These are phyloP conservation scores for Trapa bicornis DNA, from an alignment of 345 rosid species.

Conservation along the genomic window DNA sequence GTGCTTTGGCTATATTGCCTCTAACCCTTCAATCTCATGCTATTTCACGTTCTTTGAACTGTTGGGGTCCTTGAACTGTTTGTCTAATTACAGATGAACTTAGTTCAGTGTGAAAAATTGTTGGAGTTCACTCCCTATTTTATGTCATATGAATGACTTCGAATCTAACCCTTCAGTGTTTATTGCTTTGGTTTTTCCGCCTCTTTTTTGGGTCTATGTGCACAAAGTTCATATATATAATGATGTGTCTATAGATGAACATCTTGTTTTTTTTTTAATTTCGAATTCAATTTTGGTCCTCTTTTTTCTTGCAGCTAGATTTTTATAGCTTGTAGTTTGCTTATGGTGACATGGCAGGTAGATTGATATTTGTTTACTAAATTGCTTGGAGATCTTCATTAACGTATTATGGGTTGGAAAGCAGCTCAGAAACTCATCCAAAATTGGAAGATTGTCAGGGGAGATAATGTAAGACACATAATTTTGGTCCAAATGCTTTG, in stretches of 20 bases:
- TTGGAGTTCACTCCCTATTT: background rate
- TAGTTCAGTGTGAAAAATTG: background rate
- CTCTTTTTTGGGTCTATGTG: too few species aligned
- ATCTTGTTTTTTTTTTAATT: too few species aligned
- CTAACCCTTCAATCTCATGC: background rate
- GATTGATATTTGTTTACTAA: background rate
- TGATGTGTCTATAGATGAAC: too few species aligned
- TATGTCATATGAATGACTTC: background rate
- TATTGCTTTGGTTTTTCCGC: background rate
- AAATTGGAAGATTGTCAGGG: conserved; percentile 93
- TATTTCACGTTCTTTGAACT: background rate
- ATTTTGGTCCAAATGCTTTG: background rate
- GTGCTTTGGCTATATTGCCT: too few species aligned
- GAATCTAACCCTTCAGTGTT: background rate
- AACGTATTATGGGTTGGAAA: conserved; percentile 73
- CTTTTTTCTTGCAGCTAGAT: background rate
- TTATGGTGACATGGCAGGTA: background rate
- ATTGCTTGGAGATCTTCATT: background rate
- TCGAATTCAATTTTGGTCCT: too few species aligned
- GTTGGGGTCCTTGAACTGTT: background rate
- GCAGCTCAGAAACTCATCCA: conserved; percentile 93
- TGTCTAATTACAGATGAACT: background rate
- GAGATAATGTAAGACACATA: conserved; percentile 59
- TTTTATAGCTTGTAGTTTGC: background rate
- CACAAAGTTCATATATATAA: too few species aligned